phyloP scores from a whole-genome alignment of 2,329 filamentous ascomycete genomes.

The Claviceps pazoutovae region DNA sequence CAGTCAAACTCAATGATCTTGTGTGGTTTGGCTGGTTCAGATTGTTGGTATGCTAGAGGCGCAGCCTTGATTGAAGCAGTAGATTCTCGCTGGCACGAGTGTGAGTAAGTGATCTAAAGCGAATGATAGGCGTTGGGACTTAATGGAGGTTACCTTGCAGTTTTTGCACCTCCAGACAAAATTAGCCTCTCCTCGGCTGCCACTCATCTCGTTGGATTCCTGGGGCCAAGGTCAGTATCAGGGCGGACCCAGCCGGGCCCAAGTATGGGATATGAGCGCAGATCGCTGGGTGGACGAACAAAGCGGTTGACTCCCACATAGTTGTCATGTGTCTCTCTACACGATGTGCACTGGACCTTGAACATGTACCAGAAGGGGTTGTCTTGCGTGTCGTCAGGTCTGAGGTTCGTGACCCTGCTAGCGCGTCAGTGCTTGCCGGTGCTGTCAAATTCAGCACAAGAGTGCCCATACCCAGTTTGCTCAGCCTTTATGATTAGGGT shows the following conservation, averaged over 20 bases:
- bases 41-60: slow-evolving; percentile 56
- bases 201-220: slow-evolving; percentile 84
- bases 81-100: slow-evolving; percentile 51
- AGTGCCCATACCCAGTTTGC: slow-evolving; percentile 44
- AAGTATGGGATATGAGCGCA: neutral
- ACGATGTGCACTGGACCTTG: slow-evolving; percentile 96
- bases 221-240: slow-evolving; percentile 22
- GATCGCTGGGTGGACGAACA: slow-evolving; percentile 36
- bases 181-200: slow-evolving; percentile 89
- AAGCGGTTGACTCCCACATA: slow-evolving; percentile 77
- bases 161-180: slow-evolving; percentile 99
- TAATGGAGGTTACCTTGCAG: slow-evolving; percentile 55
- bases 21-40: slow-evolving; percentile 58
- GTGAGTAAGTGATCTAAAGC: neutral
- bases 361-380: slow-evolving; percentile 93
- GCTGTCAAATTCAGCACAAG: neutral
- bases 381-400: slow-evolving; percentile 67
- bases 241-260: neutral
- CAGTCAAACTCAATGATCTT: slow-evolving; percentile 88
- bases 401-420: slow-evolving; percentile 73
- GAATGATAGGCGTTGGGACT: neutral
- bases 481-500: slow-evolving; percentile 54
- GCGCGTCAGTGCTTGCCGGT: slow-evolving; percentile 3
- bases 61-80: slow-evolving; percentile 70
- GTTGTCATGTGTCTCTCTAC: slow-evolving; percentile 80